Evolutionary conservation across 441 rosid species (phyloP), one percentile per base, ranked within the genome.

Genomic region (Theobroma grandiflorum): DNA sequence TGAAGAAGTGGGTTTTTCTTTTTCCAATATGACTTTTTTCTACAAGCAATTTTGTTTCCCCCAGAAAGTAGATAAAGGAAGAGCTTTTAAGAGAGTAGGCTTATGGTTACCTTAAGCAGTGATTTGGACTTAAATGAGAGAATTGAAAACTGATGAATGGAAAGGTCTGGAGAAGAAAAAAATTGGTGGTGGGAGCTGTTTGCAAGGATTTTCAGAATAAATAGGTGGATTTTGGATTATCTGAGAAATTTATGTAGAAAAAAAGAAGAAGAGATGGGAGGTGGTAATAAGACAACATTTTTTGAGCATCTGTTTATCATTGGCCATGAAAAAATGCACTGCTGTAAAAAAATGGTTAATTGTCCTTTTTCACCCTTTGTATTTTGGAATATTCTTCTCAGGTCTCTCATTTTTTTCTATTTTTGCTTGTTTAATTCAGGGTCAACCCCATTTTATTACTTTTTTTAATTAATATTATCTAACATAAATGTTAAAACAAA

Each of bases 121-220:
- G 55, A 59, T 58, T 42, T 40, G 16, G 33, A 78, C 66, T 43
- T 49, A 15, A 72, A 55, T 1, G 6, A n/a, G 33, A 22, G 47
- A 35, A 38, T 2, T 15, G 37, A 40, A 43, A 73, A 26, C 3
- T 8, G 45, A 68, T 18, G 35, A 18, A 8, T 18, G 59, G 86
- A 81, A 82, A 68, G 64, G 77, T 86, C 82, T 9, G 74, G 85
- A 83, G 73, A 82, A 65, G 14, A 52, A 47, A 31, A 26, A 50
- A 77, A 74, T 65, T 58, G 78, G 91, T 88, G 89, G 91, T 80
- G 72, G 79, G 81, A 78, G 82, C 73, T 74, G 80, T 80, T 59
- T 71, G 81, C 70, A 64, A 78, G 16, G 68, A 71, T 66, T 63
- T 71, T 35, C 75, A 52, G 47, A 71, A 76, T 49, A 77, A 75